Evolutionary conservation across 2,329 filamentous ascomycete species (phyloP).

Genomic region (Cordyceps cateniannulata): DNA sequence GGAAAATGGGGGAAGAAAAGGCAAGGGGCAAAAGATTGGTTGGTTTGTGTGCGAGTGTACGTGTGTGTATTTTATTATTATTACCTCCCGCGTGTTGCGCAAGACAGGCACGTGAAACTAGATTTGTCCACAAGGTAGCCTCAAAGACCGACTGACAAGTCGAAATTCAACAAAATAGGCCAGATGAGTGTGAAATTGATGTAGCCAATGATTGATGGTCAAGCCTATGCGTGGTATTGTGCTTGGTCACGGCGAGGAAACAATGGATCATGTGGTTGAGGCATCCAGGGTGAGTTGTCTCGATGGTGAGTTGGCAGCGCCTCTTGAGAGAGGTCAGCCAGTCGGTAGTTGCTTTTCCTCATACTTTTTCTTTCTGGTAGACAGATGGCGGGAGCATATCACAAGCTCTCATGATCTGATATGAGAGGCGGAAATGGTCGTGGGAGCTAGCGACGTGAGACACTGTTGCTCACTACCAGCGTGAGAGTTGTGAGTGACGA

Average conservation of each 20-base stretch:
- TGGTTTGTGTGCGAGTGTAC: conserved; percentile 6
- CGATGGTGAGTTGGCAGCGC: not conserved
- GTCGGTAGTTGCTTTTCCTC: not conserved
- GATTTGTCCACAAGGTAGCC: not conserved
- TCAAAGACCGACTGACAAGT: not conserved
- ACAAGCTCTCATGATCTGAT: not conserved
- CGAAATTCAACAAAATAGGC: not conserved
- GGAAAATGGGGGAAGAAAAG: not conserved
- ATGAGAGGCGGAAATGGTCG: not conserved
- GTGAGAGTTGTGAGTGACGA: not conserved
- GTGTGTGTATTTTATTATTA: conserved; percentile 4
- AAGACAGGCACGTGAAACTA: not conserved
- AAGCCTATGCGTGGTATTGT: not conserved
- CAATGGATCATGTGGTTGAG: not conserved
- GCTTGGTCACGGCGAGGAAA: not conserved
- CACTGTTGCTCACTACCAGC: too few species aligned
- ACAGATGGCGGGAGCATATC: not conserved
- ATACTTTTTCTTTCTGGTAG: not conserved
- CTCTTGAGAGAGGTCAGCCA: not conserved
- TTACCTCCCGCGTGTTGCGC: too few species aligned
- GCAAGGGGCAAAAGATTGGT: not conserved
- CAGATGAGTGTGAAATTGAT: not conserved
- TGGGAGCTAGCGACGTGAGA: not conserved
- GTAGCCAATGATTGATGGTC: not conserved
- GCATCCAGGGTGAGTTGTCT: not conserved